Evolutionary conservation across 2,329 filamentous ascomycete species (phyloP).

Genomic region (Cercospora sp.): DNA sequence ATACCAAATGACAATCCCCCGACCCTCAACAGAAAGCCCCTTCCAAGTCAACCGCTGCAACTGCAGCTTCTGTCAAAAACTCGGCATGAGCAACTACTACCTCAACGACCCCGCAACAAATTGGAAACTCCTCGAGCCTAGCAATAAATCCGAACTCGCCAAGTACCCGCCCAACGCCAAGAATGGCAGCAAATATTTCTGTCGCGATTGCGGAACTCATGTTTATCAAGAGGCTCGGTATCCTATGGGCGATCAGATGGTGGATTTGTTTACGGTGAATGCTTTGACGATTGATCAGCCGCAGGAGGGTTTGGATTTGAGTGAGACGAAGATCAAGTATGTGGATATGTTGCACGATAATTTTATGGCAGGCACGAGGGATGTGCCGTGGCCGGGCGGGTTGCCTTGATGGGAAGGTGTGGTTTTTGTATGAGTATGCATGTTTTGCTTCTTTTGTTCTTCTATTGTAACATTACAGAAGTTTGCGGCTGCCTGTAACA

Average conservation of each 20-base stretch:
- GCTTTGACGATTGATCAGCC: slow-evolving; percentile 22
- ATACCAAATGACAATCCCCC: not conserved
- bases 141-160: not conserved
- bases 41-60: slow-evolving; percentile 10
- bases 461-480: not conserved
- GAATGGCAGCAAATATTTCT: slow-evolving; percentile 5
- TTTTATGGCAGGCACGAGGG: not conserved
- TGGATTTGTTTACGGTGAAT: slow-evolving; percentile 17
- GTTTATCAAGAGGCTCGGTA: slow-evolving; percentile 1
- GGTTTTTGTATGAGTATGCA: not conserved
- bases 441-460: not conserved
- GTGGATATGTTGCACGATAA: slow-evolving; percentile 21
- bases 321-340: slow-evolving; percentile 19
- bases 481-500: not conserved
- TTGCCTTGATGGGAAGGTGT: not conserved
- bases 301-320: slow-evolving; percentile 21
- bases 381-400: slow-evolving; percentile 1
- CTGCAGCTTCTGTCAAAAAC: slow-evolving; percentile 11
- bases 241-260: not conserved
- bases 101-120: not conserved
- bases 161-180: not conserved
- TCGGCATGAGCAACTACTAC: slow-evolving; percentile 6
- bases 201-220: slow-evolving; percentile 1
- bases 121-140: not conserved
- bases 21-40: not conserved